Percentiles rank a stretch among this genome's conserved stretches.
Conservation (phyloP, 768 basidiomycete species). For the Lentinula boryana region DNA sequence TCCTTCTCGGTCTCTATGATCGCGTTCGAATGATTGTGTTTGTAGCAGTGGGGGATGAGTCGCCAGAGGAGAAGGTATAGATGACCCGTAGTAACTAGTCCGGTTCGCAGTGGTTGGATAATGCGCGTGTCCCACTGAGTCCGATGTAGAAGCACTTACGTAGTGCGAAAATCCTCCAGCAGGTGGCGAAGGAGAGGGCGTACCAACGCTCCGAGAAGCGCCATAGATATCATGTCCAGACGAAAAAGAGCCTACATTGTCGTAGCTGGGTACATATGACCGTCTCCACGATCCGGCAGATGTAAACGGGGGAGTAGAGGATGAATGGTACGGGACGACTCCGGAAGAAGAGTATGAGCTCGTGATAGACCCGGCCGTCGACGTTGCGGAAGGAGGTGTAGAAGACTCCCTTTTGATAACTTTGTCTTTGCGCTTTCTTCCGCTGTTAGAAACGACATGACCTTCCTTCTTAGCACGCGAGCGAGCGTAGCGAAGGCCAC, state of each 20-base stretch:
- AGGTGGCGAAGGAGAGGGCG: slow-evolving; percentile 61
- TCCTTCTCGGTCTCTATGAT: slow-evolving; percentile 8
- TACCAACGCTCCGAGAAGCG: slow-evolving; percentile 33
- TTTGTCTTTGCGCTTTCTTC: slow-evolving; percentile 56
- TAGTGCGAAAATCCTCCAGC: slow-evolving; percentile 47
- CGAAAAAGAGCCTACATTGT: slow-evolving; percentile 41
- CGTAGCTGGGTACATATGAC: slow-evolving; percentile 29
- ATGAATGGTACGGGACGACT: slow-evolving; percentile 1
- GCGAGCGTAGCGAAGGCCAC: slow-evolving; percentile 81
- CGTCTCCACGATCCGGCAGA: neutral
- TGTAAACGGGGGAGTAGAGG: slow-evolving; percentile 35
- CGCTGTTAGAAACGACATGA: slow-evolving; percentile 44
- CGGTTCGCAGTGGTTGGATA: slow-evolving; percentile 24
- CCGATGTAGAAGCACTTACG: slow-evolving; percentile 16
- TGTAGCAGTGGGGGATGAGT: slow-evolving; percentile 34
- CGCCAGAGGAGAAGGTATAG: slow-evolving; percentile 43
- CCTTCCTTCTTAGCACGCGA: slow-evolving; percentile 88
- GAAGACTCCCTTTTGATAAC: slow-evolving; percentile 11
- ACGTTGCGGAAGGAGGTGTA: slow-evolving; percentile 3
- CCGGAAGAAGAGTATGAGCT: slow-evolving; percentile 2
- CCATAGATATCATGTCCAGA: slow-evolving; percentile 53
- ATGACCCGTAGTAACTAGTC: slow-evolving; percentile 22
- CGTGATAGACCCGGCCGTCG: neutral
- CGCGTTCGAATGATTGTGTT: slow-evolving; percentile 13
- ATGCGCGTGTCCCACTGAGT: neutral